A percentile compares a stretch with the other conserved stretches of the same genome.
Conservation (phyloP, 2,329 filamentous ascomycete species). For the Aureobasidium leucospermi region DNA sequence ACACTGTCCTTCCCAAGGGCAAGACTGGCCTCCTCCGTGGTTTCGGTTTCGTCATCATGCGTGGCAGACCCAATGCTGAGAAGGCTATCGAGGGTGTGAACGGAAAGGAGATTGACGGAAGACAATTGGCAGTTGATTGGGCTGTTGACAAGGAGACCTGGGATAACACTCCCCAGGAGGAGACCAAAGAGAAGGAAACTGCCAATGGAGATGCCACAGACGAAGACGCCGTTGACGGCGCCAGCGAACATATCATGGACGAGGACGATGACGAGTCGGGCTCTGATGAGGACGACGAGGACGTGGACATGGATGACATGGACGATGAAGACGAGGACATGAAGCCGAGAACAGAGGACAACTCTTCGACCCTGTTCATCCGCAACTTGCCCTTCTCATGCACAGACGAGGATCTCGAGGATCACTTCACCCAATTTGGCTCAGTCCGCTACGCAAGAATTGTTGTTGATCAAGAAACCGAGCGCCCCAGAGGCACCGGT, state of each 20-base stretch:
- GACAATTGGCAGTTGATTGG: conserved; percentile 90
- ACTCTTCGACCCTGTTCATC: conserved; percentile 77
- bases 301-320: conserved; percentile 35
- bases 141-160: conserved; percentile 87
- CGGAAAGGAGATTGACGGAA: conserved; percentile 81
- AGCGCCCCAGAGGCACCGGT: conserved; percentile 81
- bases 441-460: conserved; percentile 83
- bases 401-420: conserved; percentile 72
- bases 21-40: conserved; percentile 64
- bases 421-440: conserved; percentile 84
- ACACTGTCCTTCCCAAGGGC: conserved; percentile 73
- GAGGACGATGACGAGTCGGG: conserved; percentile 25
- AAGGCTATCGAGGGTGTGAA: conserved; percentile 79
- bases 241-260: conserved; percentile 23
- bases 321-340: conserved; percentile 35
- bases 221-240: conserved; percentile 29
- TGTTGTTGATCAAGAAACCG: conserved; percentile 78
- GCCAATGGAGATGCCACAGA: conserved; percentile 18
- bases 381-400: conserved; percentile 89
- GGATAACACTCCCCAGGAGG: conserved; percentile 36
- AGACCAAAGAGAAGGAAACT: conserved; percentile 37
- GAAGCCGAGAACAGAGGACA: conserved; percentile 42
- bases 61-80: conserved; percentile 84
- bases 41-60: conserved; percentile 86
- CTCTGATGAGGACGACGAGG: conserved; percentile 31